These are phyloP conservation scores for Emmonsiellopsis sp. DNA, from an alignment of 2,329 filamentous ascomycete species.

Conservation along the genomic window DNA sequence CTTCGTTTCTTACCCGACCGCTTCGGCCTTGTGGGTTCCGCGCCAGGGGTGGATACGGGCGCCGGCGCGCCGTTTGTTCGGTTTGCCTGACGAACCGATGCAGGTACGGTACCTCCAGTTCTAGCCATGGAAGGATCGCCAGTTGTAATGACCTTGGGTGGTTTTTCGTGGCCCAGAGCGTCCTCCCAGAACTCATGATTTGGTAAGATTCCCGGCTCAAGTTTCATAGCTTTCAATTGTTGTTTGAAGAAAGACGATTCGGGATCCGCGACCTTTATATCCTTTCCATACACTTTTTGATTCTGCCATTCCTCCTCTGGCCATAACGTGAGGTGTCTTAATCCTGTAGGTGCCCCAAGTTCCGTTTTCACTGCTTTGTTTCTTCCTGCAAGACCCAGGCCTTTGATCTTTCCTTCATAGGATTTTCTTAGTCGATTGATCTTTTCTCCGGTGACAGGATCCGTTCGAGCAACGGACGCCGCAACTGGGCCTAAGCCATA, in stretches of 20 bases:
- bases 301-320: conserved; percentile 44
- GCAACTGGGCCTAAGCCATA: conserved; percentile 50
- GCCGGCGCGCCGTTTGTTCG: conserved; percentile 22
- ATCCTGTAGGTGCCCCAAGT: conserved; percentile 27
- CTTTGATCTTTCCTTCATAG: conserved; percentile 44
- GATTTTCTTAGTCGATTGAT: conserved; percentile 52
- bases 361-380: conserved; percentile 41
- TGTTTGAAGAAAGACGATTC: conserved; percentile 33
- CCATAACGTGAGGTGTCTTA: conserved; percentile 37
- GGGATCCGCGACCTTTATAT: conserved; percentile 35
- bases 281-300: conserved; percentile 39
- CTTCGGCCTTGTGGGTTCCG: conserved; percentile 33
- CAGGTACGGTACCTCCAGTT: conserved; percentile 15
- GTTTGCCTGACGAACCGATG: conserved; percentile 15
- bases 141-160: conserved; percentile 24
- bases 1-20: conserved; percentile 40
- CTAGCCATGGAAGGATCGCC: conserved; percentile 24
- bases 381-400: conserved; percentile 36
- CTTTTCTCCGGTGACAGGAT: conserved; percentile 56
- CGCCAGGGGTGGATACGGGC: conserved; percentile 9
- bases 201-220: conserved; percentile 38
- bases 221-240: conserved; percentile 37
- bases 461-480: conserved; percentile 49
- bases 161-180: conserved; percentile 39
- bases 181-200: conserved; percentile 43